Evolutionary conservation across 2,329 filamentous ascomycete genomes (phyloP).

Genomic region (Colletotrichum tropicale): DNA sequence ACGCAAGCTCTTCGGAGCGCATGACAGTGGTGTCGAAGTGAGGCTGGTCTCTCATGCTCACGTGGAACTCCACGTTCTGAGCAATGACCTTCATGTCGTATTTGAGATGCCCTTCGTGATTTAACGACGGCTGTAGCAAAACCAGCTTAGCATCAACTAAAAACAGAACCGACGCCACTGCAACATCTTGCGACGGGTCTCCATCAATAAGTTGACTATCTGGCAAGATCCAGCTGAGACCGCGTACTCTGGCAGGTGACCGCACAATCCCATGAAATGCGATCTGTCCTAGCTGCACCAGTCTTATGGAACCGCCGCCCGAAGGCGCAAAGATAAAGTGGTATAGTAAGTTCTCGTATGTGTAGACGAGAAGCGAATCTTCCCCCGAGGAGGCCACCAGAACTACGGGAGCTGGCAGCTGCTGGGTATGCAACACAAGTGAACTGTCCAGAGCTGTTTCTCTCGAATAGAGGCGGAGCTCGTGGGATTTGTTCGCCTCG

Average conservation of each 20-base stretch:
- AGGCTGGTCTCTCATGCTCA: conserved; percentile 86
- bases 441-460: conserved; percentile 78
- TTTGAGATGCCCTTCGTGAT: conserved; percentile 83
- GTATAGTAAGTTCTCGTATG: conserved; percentile 93
- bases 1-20: neutral
- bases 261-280: conserved; percentile 96
- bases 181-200: conserved; percentile 94
- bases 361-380: conserved; percentile 95
- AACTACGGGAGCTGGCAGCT: conserved; percentile 84
- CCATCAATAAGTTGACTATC: conserved; percentile 88
- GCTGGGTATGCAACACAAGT: conserved; percentile 76
- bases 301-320: conserved; percentile 70
- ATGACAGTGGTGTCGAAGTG: conserved; percentile 31
- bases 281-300: conserved; percentile 96
- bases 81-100: conserved; percentile 98
- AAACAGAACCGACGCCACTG: conserved; percentile 90
- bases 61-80: conserved; percentile 95
- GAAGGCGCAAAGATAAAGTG: conserved; percentile 87
- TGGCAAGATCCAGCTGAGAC: conserved; percentile 94
- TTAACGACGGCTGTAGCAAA: conserved; percentile 83
- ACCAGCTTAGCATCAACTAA: conserved; percentile 98
- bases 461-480: conserved; percentile 91
- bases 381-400: conserved; percentile 88
- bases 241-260: conserved; percentile 88
- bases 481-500: conserved; percentile 81